Base-by-base conservation (phyloP, 176 grass and related monocot species). In the Otatea glauca region DNA sequence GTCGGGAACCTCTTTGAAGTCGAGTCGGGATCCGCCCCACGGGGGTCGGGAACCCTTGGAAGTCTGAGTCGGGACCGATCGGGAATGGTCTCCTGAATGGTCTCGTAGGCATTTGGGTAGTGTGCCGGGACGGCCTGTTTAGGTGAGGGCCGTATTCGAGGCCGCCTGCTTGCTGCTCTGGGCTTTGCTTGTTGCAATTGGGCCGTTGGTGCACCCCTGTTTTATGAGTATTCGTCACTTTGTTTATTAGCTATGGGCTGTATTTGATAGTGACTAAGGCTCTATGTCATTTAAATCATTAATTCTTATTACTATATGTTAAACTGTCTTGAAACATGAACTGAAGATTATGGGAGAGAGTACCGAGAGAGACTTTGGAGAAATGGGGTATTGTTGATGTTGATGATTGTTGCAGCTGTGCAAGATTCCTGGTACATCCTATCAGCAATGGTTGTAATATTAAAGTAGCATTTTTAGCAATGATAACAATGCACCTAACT, bases 321-420 rank as follows among this genome's bases (percentile, higher is more conserved):
- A 32, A 76, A 76, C 6, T 70, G 18, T 51, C 10, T 56, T 44
- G n/a, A 25, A 68, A 76, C 74, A 34, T 49, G n/a, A 86, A 67
- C 80, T 83, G 81, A 90, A 98, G 96, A 91, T 91, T 98, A 92
- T 89, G 96, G 96, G 62, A 92, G 96, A 84, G 91, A 98, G 50
- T 98, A 88, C 59, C 76, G 96, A 55, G 96, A 98, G 78, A 98
- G 96, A 87, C 61, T 98, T 70, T 95, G 58, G 65, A 85, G 77
- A 92, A 94, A 77, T 95, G 86, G 96, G 96, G 96, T 48, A 84
- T 95, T 87, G 88, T 98, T 37, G 96, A 95, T 84, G 93, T 95
- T 68, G 89, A 95, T 77, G 93, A 98, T 82, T 95, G 91, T 83
- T 98, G 96, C 80, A 92, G 81, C 65, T 94, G 93, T 87, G 93